These are phyloP conservation scores for Stylonectria norvegica DNA, from an alignment of 2,329 filamentous ascomycete genomes.

Conservation along the genomic window DNA sequence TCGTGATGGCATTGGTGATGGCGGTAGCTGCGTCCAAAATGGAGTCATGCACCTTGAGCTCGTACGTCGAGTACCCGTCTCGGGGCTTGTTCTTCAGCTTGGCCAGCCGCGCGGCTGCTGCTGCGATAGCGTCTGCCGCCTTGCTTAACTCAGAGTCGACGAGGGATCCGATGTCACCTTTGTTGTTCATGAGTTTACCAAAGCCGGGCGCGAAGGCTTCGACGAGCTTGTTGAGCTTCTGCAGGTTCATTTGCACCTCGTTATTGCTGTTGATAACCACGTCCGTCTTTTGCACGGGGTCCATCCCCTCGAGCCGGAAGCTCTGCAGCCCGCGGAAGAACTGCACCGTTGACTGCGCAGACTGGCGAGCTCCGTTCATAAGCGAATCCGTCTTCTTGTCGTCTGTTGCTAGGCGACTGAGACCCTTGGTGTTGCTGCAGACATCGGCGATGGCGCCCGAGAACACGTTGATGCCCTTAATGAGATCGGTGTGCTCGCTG, in stretches of 20 bases:
- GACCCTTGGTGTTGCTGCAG: constrained; percentile 92
- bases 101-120: constrained; percentile 80
- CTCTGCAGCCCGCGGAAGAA: constrained; percentile 95
- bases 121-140: constrained; percentile 91
- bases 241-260: constrained; percentile 90
- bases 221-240: constrained; percentile 88
- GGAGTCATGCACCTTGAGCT: constrained; percentile 91
- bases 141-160: constrained; percentile 77
- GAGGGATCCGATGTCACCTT: constrained; percentile 86
- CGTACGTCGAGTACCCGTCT: constrained; percentile 92
- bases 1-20: constrained; percentile 89
- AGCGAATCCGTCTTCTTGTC: constrained; percentile 91
- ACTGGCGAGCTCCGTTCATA: constrained; percentile 75
- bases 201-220: constrained; percentile 89
- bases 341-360: constrained; percentile 81
- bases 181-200: constrained; percentile 71
- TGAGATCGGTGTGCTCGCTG: constrained; percentile 83
- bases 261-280: constrained; percentile 97
- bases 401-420: constrained; percentile 87
- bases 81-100: constrained; percentile 96
- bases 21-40: constrained; percentile 91
- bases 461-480: constrained; percentile 88
- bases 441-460: constrained; percentile 89
- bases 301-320: constrained; percentile 87
- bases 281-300: constrained; percentile 88